Evolutionary conservation across 495 filamentous ascomycete genomes (phyloP).

Genomic region (Annulohypoxylon bovei): DNA sequence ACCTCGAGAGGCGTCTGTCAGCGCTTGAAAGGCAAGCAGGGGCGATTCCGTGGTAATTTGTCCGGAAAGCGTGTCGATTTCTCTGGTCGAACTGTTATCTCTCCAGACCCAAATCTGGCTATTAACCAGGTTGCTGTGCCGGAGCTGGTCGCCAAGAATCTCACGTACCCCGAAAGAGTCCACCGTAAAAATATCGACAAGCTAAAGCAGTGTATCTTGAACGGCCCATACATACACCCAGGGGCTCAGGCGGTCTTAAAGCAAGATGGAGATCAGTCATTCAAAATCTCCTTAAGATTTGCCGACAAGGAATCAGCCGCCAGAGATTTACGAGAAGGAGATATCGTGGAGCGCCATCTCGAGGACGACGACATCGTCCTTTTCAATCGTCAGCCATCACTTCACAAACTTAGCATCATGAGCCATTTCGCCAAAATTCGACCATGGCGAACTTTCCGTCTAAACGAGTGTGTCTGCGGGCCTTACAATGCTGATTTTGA

Average conservation of each 20-base stretch:
- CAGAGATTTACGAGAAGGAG: slow-evolving; percentile 77
- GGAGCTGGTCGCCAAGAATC: slow-evolving; percentile 85
- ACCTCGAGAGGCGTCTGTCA: slow-evolving; percentile 93
- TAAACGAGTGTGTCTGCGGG: slow-evolving; percentile 98
- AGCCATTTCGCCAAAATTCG: slow-evolving; percentile 92
- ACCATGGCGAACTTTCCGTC: slow-evolving; percentile 93
- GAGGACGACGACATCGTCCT: slow-evolving; percentile 97
- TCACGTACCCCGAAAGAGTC: slow-evolving; percentile 93
- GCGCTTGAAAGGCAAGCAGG: slow-evolving; percentile 95
- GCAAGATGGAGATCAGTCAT: slow-evolving; percentile 57
- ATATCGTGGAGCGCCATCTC: slow-evolving; percentile 92
- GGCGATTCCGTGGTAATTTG: slow-evolving; percentile 94
- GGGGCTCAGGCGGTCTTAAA: slow-evolving; percentile 85
- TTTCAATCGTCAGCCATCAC: slow-evolving; percentile 96
- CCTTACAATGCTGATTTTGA: slow-evolving; percentile 99
- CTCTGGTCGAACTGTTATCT: slow-evolving; percentile 96
- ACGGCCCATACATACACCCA: slow-evolving; percentile 80
- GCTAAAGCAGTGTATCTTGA: slow-evolving; percentile 72
- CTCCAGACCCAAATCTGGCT: slow-evolving; percentile 91
- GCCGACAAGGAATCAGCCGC: slow-evolving; percentile 73
- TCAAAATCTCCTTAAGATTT: slow-evolving; percentile 79
- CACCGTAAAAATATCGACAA: slow-evolving; percentile 85
- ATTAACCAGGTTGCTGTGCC: slow-evolving; percentile 96
- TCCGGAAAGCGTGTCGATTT: slow-evolving; percentile 99
- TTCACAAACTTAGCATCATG: slow-evolving; percentile 98